These are phyloP conservation scores for Leonotis leonurus DNA, from an alignment of 257 asterid genomes.

Conservation along the genomic window DNA sequence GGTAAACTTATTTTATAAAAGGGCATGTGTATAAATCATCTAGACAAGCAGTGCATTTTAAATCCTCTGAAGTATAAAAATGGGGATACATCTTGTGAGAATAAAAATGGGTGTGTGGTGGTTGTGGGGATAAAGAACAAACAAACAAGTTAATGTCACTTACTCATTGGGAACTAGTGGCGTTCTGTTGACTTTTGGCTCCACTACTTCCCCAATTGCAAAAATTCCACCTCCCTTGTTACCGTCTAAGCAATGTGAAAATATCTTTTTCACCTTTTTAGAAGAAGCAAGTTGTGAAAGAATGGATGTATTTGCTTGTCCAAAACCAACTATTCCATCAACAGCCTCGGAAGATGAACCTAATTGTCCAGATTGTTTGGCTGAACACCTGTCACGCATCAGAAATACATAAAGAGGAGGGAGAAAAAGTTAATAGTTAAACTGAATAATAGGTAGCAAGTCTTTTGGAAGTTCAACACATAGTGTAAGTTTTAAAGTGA, in stretches of 20 bases:
- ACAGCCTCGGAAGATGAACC: slow-evolving; percentile 70
- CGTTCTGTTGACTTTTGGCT: slow-evolving; percentile 72
- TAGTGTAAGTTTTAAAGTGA: not conserved
- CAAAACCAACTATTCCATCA: slow-evolving; percentile 95
- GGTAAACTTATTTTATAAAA: not conserved
- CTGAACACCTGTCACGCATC: slow-evolving; percentile 67
- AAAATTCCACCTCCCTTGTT: slow-evolving; percentile 88
- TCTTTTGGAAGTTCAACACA: not conserved
- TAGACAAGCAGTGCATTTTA: too few species aligned
- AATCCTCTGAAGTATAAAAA: too few species aligned
- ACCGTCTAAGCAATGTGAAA: slow-evolving; percentile 95
- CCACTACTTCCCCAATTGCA: slow-evolving; percentile 85
- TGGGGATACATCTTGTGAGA: not conserved
- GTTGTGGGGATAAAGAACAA: not conserved
- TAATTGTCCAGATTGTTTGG: slow-evolving; percentile 54
- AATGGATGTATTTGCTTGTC: slow-evolving; percentile 89
- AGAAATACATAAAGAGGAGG: slow-evolving; percentile 25
- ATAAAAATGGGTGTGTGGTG: too few species aligned
- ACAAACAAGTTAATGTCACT: slow-evolving; percentile 20
- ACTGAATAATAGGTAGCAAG: not conserved
- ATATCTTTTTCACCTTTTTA: slow-evolving; percentile 65
- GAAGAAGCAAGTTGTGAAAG: slow-evolving; percentile 87
- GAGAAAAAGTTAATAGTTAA: not conserved
- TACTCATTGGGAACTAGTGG: slow-evolving; percentile 76
- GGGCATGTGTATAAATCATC: not conserved